phyloP scores from a whole-genome alignment of 495 filamentous ascomycete species.

The Tuber magnatum region DNA sequence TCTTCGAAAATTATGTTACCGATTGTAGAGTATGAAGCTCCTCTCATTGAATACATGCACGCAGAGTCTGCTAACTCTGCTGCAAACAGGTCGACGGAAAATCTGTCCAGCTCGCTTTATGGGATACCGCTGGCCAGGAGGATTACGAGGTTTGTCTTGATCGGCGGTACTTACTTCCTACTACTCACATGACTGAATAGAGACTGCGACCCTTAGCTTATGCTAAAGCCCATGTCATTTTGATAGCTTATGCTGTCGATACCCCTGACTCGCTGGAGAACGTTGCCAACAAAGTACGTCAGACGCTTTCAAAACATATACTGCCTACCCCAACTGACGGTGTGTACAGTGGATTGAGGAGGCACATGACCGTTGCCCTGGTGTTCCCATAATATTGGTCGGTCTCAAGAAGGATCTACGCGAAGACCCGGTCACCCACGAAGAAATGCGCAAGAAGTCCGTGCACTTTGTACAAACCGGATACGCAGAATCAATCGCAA shows the following conservation, averaged over 20 bases:
- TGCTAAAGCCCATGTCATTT: conserved; percentile 91
- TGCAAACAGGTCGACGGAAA: conserved; percentile 61
- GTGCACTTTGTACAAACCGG: conserved; percentile 73
- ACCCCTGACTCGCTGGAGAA: conserved; percentile 96
- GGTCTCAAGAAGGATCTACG: conserved; percentile 97
- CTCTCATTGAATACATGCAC: not conserved
- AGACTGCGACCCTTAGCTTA: conserved; percentile 89
- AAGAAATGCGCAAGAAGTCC: conserved; percentile 96
- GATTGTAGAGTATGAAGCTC: conserved; percentile 70
- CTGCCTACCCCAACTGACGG: conserved; percentile 10
- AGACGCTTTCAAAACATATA: conserved; percentile 7
- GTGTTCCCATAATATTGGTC: conserved; percentile 91
- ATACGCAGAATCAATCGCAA: conserved; percentile 71
- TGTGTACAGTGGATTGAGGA: conserved; percentile 81
- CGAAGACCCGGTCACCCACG: conserved; percentile 84
- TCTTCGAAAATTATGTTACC: conserved; percentile 99
- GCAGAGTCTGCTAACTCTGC: conserved; percentile 15
- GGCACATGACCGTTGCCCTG: conserved; percentile 87
- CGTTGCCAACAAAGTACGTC: conserved; percentile 84
- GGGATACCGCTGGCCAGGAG: conserved; percentile 99
- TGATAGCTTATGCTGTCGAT: conserved; percentile 94
- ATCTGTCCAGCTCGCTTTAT: conserved; percentile 93
- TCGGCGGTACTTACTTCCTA: not conserved
- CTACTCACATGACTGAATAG: conserved; percentile 44
- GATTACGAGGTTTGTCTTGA: conserved; percentile 68